Evolutionary conservation across 202 grass and related monocot species (phyloP), one percentile per base, ranked within the genome.

Genomic region (Carex sylvatica): DNA sequence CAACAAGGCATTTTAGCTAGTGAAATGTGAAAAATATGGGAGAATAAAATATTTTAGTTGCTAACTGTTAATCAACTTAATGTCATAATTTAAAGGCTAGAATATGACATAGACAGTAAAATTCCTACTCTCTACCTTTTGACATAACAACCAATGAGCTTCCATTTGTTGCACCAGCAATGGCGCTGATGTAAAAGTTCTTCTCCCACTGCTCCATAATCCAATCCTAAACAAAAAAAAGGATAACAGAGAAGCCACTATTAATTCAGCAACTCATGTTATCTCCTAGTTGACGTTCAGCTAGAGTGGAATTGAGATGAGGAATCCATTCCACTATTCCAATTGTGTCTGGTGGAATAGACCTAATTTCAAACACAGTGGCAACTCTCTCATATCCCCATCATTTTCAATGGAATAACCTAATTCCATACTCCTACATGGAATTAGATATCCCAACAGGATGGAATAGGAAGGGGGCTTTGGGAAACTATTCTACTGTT

Each of bases 171-270:
- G 90, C 89, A 61, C 95, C 95, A 70, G 95, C 90, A 86, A 98
- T 95, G 80, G 95, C 87, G 63, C 89, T 98, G 74, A 98, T 98
- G 75, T 94, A 98, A 87, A 87, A 98, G 70, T 95, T 98, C 82
- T 98, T 91, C 77, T 98, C 95, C 95, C 95, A 98, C 59, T 95
- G 92, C 66, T 94, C 95, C 92, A 98, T 94, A 77, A 98, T 98
- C 95, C 95, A 98, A 84, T 98, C 95, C 95, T 98, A 61, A 31
- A 47, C 80, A 65, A 24, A 62, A 51, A 10, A 73, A 78, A 20
- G 30, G 36, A 42, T 74, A 5, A 70, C 2, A 63, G n/a, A 26
- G 15, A 82, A 70, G 5, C 47, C 63, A 44, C 24, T n/a, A 44
- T 76, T 47, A 82, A 36, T 86, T 46, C 0, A 74, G 47, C 22